Evolutionary conservation across 768 basidiomycete species (phyloP).

Genomic region (Lactifluus pinguis): DNA sequence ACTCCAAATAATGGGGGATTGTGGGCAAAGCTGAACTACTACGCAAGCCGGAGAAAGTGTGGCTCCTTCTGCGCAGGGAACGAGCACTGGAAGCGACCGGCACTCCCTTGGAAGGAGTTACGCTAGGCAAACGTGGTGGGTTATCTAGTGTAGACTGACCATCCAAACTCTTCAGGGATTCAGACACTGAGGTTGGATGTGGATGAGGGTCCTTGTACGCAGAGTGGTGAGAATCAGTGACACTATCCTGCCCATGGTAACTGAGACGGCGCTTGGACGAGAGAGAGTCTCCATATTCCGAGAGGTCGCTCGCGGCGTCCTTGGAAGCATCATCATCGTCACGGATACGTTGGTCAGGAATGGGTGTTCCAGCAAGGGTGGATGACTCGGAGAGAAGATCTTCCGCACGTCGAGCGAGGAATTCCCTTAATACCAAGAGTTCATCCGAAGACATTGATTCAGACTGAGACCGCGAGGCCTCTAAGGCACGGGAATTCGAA

Average conservation of each 20-base stretch:
- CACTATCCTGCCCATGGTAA: not conserved
- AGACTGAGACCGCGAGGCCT: not conserved
- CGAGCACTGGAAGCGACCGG: not conserved
- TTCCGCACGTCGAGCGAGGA: conserved; percentile 9
- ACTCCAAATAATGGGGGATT: not conserved
- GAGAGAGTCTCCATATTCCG: conserved; percentile 11
- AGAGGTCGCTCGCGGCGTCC: conserved; percentile 12
- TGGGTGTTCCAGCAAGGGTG: not conserved
- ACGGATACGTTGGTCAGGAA: not conserved
- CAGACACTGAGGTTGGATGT: not conserved
- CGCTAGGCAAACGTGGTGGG: not conserved
- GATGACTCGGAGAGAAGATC: conserved; percentile 1
- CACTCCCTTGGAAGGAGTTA: not conserved
- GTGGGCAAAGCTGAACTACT: not conserved
- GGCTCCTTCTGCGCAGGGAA: not conserved
- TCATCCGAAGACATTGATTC: conserved; percentile 10
- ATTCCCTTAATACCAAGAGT: conserved; percentile 6
- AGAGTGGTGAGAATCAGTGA: not conserved
- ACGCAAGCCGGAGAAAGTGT: not conserved
- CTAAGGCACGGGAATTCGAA: not conserved
- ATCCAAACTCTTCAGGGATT: not conserved
- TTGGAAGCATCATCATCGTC: not conserved
- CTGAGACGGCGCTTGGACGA: not conserved
- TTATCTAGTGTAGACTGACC: not conserved
- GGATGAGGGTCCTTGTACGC: not conserved